phyloP scores from a whole-genome alignment of 2,329 filamentous ascomycete genomes.

The Colletotrichum gloeosporioides region DNA sequence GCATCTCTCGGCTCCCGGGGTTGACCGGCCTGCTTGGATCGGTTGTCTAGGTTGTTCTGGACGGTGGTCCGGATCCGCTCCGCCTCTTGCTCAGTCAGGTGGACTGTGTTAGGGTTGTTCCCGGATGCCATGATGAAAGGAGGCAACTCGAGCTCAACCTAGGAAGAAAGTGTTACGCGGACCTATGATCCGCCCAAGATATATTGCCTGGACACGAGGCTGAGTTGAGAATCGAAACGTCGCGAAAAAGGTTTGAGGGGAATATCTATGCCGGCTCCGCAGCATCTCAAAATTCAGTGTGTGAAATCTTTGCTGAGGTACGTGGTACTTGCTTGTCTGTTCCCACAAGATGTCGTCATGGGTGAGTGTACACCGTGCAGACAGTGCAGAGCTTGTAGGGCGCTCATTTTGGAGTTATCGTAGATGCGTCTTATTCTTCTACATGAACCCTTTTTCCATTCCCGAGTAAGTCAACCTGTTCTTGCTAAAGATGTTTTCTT shows the following conservation, averaged over 20 bases:
- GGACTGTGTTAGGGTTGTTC: slow-evolving; percentile 30
- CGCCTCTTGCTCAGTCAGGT: slow-evolving; percentile 35
- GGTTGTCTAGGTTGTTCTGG: slow-evolving; percentile 26
- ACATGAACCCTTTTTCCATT: neutral
- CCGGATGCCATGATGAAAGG: neutral
- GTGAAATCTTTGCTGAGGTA: neutral
- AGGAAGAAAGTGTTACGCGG: fast-evolving
- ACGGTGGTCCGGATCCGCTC: slow-evolving; percentile 30
- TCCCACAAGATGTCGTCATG: neutral
- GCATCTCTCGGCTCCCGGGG: slow-evolving; percentile 20
- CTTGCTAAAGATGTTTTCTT: no score
- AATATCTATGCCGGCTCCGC: neutral
- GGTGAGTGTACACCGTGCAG: neutral
- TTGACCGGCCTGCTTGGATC: slow-evolving; percentile 24
- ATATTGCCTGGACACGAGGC: neutral
- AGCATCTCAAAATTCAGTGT: neutral
- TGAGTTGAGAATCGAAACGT: neutral
- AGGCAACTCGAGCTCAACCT: fast-evolving
- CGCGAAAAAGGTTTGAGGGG: neutral
- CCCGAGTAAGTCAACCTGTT: no score
- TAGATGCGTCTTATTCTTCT: neutral
- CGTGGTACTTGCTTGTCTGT: neutral
- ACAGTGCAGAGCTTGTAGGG: neutral
- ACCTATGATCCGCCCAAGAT: neutral
- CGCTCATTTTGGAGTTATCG: neutral